Evolutionary conservation across 495 filamentous ascomycete species (phyloP), one percentile per base, ranked within the genome.

Genomic region (Penicillium coffeae): DNA sequence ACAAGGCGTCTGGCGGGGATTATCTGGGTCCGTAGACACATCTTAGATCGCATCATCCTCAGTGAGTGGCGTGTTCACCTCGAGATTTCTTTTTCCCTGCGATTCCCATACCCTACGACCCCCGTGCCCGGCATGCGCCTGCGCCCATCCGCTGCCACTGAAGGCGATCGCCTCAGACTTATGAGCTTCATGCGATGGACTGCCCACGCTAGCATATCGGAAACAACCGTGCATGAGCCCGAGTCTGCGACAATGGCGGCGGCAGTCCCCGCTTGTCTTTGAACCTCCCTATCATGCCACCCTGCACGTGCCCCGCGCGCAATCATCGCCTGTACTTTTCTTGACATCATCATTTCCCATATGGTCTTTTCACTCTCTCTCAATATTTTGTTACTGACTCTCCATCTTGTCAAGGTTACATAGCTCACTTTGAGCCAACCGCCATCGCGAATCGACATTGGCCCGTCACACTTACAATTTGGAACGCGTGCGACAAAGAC

Each of bases 231-330:
- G 25, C 25, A 30, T 30, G 4, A 22, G 34, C 48, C 14, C 45
- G 22, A 16, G 42, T 20, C 7, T 38, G 15, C 9, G 47, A 7
- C 19, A n/a, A 45, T 47, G 32, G 21, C 21, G 9, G 45, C 22
- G 30, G 36, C n/a, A 16, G 27, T 42, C 44, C 52, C 50, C 59
- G 45, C 52, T 54, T 56, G 32, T 47, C 16, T 38, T 42, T 47
- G 56, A 48, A 42, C 35, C 59, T 52, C 56, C 19, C 5, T 37
- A 46, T 59, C 56, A 62, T 62, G 52, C 56, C 56, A 59, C 45
- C 21, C 45, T 16, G 47, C 27, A 51, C 47, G 36, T 60, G 34
- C 48, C 38, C 33, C 48, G 21, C 48, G 48, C 38, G 25, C 25
- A 30, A 34, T 51, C 20, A 8, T 45, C 21, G 35, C 16, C 8